Conservation (phyloP, 305 asterid genomes). For the Fraxinus velutina region DNA sequence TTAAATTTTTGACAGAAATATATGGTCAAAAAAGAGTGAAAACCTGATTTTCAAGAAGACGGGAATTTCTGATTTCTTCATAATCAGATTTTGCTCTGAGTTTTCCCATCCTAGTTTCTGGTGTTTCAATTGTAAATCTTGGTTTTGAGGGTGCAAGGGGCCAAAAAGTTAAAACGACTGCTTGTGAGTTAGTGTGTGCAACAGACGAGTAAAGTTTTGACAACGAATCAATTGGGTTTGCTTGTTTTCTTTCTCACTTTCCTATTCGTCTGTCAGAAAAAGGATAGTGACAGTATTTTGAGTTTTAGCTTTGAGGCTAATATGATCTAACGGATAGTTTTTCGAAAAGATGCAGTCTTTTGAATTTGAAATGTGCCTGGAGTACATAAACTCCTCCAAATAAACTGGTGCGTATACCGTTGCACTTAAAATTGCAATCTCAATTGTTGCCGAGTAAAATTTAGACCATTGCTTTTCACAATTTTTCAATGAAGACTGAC, state of each 20-base stretch:
- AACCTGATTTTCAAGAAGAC: conserved; percentile 71
- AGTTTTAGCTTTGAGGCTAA: not conserved
- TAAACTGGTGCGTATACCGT: too few species aligned
- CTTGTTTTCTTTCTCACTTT: not conserved
- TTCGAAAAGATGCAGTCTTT: not conserved
- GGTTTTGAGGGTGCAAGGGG: not conserved
- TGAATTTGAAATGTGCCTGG: not conserved
- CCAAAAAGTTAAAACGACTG: not conserved
- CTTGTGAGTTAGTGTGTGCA: not conserved
- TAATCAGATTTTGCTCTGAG: conserved; percentile 47
- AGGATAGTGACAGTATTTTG: not conserved
- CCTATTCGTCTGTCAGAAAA: not conserved
- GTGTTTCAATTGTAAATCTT: not conserved
- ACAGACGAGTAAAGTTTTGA: not conserved
- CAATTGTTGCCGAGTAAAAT: too few species aligned
- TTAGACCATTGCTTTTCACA: too few species aligned
- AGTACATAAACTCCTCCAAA: not conserved
- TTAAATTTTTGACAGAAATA: not conserved
- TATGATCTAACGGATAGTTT: not conserved
- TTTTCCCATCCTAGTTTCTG: conserved; percentile 40
- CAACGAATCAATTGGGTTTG: not conserved
- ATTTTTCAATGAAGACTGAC: too few species aligned
- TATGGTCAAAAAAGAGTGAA: not conserved
- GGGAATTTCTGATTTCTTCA: conserved; percentile 62
- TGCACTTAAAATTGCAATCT: too few species aligned